Percentiles rank a stretch among this genome's conserved stretches.
phyloP scores from a whole-genome alignment of 495 filamentous ascomycete genomes.

The Aspergillus coremiiformis region DNA sequence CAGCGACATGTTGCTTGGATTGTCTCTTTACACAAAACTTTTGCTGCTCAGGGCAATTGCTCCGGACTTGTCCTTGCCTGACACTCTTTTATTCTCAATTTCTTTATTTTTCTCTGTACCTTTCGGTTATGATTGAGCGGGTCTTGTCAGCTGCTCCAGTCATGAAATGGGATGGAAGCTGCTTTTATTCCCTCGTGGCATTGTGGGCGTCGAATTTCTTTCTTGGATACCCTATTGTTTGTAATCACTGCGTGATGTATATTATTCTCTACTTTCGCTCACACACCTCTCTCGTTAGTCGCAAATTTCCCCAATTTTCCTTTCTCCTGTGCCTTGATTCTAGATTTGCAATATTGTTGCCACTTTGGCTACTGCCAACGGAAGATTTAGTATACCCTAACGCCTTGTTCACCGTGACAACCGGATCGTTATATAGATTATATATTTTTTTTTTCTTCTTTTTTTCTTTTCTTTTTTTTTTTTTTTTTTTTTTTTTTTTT shows the following conservation, averaged over 20 bases:
- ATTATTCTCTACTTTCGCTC: constrained; percentile 8
- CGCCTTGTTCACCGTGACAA: no score
- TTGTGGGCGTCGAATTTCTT: constrained; percentile 18
- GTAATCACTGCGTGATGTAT: constrained; percentile 20
- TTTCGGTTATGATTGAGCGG: constrained; percentile 12
- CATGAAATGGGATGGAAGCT: background rate
- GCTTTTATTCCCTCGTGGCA: background rate
- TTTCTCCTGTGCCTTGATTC: background rate
- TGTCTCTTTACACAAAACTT: constrained; percentile 14
- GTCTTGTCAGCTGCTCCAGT: constrained; percentile 12
- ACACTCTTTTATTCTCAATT: constrained; percentile 5
- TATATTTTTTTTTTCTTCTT: no score
- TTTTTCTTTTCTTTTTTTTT: background rate
- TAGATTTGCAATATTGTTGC: background rate
- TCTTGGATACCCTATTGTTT: constrained; percentile 21
- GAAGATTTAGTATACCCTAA: no score
- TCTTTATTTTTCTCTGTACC: constrained; percentile 7
- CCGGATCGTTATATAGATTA: no score
- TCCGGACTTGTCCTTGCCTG: constrained; percentile 8
- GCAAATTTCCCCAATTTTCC: background rate
- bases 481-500: constrained; percentile 4
- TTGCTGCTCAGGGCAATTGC: background rate
- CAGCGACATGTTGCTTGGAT: constrained; percentile 1
- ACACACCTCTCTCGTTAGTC: constrained; percentile 1
- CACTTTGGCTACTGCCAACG: no score